Conservation (phyloP, 2,329 filamentous ascomycete species). For the Sporothrix protearum region DNA sequence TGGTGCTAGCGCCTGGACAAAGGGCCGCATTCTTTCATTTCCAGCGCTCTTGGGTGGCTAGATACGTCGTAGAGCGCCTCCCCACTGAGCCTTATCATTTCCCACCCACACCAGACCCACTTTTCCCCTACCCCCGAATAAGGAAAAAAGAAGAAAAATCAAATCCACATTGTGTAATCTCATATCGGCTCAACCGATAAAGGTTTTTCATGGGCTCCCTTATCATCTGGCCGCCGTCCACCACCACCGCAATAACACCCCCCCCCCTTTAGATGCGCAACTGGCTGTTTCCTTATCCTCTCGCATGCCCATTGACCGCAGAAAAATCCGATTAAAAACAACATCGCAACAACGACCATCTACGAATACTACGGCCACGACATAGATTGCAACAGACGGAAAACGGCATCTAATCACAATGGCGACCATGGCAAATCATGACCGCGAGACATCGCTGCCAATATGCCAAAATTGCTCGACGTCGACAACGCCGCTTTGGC, state of each 20-base stretch:
- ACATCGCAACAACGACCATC: neutral
- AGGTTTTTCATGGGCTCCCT: conserved; percentile 29
- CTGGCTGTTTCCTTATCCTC: conserved; percentile 10
- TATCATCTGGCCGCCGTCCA: conserved; percentile 28
- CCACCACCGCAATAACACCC: conserved; percentile 19
- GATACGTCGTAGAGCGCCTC: conserved; percentile 17
- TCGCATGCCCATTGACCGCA: conserved; percentile 23
- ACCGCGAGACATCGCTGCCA: conserved; percentile 70
- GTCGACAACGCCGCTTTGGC: conserved; percentile 94
- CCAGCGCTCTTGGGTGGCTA: conserved; percentile 14
- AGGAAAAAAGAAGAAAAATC: conserved; percentile 24
- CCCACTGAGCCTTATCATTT: conserved; percentile 27
- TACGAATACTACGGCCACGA: neutral
- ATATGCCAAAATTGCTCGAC: conserved; percentile 96
- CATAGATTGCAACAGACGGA: neutral
- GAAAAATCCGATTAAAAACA: neutral
- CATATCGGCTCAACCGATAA: conserved; percentile 30
- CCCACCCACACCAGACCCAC: conserved; percentile 21
- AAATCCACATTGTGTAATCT: conserved; percentile 29
- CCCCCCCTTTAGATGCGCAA: conserved; percentile 18
- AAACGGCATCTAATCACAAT: conserved; percentile 32
- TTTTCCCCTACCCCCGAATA: conserved; percentile 25
- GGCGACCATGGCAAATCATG: conserved; percentile 52
- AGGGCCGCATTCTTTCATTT: conserved; percentile 13
- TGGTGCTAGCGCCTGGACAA: conserved; percentile 1